Evolutionary conservation across 805 yeast species (phyloP).

Genomic region (Saccharomyces mikatae): DNA sequence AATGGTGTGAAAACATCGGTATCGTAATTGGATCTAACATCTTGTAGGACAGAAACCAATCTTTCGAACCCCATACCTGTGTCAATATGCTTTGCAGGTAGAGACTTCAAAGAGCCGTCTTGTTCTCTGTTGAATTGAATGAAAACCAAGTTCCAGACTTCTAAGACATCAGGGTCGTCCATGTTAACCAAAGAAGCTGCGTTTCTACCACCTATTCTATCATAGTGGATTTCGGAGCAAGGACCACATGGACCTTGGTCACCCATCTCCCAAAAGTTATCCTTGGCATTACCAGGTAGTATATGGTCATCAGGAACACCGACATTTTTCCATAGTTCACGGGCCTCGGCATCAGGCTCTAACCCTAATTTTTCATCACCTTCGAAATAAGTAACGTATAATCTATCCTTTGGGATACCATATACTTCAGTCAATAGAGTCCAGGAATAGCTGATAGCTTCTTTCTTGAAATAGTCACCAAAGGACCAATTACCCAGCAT

Average conservation of each 20-base stretch:
- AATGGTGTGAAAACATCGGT: constrained; percentile 93
- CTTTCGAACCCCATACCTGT: constrained; percentile 99
- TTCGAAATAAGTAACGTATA: constrained; percentile 93
- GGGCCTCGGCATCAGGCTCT: constrained; percentile 91
- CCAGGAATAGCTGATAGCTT: constrained; percentile 87
- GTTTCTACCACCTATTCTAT: constrained; percentile 96
- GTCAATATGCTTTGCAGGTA: constrained; percentile 94
- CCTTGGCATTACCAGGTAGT: constrained; percentile 81
- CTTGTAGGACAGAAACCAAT: constrained; percentile 87
- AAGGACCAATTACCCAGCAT: constrained; percentile 99
- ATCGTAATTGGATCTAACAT: constrained; percentile 88
- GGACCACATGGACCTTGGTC: constrained; percentile 99
- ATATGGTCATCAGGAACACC: constrained; percentile 92
- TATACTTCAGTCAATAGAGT: constrained; percentile 80
- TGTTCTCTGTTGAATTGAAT: constrained; percentile 95
- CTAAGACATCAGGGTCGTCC: constrained; percentile 97
- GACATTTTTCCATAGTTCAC: constrained; percentile 70
- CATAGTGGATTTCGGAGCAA: constrained; percentile 95
- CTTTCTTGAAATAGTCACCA: constrained; percentile 96
- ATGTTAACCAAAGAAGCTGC: constrained; percentile 83
- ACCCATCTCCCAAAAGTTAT: constrained; percentile 99
- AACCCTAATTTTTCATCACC: constrained; percentile 81
- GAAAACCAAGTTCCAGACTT: constrained; percentile 96
- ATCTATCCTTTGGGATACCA: constrained; percentile 67
- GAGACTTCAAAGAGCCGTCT: constrained; percentile 64